Evolutionary conservation across 2,329 filamentous ascomycete genomes (phyloP).

Genomic region (Alternaria gaisen): DNA sequence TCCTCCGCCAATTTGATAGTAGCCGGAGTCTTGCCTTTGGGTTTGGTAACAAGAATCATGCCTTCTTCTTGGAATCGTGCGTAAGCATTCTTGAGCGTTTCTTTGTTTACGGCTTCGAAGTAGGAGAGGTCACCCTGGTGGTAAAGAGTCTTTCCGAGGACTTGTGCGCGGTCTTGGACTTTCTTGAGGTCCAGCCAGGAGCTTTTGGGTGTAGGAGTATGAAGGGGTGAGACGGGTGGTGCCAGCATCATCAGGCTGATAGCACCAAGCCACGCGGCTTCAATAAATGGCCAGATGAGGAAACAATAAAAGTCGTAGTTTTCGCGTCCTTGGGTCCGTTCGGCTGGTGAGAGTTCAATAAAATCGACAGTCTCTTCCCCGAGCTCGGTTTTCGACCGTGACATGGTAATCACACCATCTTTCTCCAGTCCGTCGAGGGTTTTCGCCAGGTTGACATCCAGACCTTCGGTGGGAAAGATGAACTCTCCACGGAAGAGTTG

Average conservation of each 20-base stretch:
- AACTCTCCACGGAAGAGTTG: slow-evolving; percentile 94
- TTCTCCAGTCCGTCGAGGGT: slow-evolving; percentile 80
- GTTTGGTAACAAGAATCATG: slow-evolving; percentile 77
- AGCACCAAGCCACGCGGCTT: slow-evolving; percentile 90
- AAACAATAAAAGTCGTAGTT: slow-evolving; percentile 99
- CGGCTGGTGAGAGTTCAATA: slow-evolving; percentile 78
- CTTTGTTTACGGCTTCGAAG: slow-evolving; percentile 98
- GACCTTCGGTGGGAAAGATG: slow-evolving; percentile 89
- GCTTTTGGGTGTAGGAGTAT: slow-evolving; percentile 45
- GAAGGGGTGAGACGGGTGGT: slow-evolving; percentile 65
- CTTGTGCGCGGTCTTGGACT: slow-evolving; percentile 81
- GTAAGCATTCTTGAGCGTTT: slow-evolving; percentile 94
- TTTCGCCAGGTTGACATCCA: slow-evolving; percentile 80
- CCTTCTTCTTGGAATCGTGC: slow-evolving; percentile 88
- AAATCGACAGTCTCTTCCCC: slow-evolving; percentile 64
- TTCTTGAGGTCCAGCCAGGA: slow-evolving; percentile 81
- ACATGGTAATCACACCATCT: slow-evolving; percentile 78
- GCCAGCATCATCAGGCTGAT: slow-evolving; percentile 87
- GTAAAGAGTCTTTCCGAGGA: slow-evolving; percentile 93
- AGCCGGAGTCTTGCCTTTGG: slow-evolving; percentile 69
- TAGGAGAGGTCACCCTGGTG: slow-evolving; percentile 97
- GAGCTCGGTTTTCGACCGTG: slow-evolving; percentile 50
- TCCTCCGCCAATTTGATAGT: slow-evolving; percentile 74
- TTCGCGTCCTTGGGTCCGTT: slow-evolving; percentile 82
- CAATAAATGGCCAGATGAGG: slow-evolving; percentile 97